A percentile compares a stretch with the other conserved stretches of the same genome.
Evolutionary conservation across 305 asterid species (phyloP).

Genomic region (Solanum hybrid): DNA sequence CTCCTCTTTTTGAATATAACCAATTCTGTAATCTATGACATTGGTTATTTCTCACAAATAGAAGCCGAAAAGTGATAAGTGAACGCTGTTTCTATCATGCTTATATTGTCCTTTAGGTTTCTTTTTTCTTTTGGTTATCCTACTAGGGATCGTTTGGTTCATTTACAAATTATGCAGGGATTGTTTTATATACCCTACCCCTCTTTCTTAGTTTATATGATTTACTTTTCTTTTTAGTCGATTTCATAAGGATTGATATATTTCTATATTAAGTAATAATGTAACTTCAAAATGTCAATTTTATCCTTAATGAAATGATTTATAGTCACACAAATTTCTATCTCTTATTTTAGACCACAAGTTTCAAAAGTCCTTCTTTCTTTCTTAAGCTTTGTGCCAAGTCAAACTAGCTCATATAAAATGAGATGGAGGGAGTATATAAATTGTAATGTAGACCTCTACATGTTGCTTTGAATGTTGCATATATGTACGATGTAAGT

Average conservation of each 20-base stretch:
- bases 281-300: background rate
- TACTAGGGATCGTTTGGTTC: background rate
- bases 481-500: background rate
- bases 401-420: background rate
- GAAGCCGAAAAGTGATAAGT: background rate
- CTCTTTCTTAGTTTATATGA: background rate
- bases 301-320: too few species aligned
- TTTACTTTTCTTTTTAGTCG: background rate
- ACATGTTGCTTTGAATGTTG: background rate
- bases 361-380: background rate
- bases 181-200: background rate
- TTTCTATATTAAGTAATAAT: too few species aligned
- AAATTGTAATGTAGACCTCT: background rate
- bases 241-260: background rate
- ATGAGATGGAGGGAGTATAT: background rate
- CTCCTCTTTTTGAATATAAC: background rate
- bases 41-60: background rate
- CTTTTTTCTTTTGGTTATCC: background rate
- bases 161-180: background rate
- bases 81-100: background rate
- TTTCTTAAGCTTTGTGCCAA: background rate
- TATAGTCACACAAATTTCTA: background rate
- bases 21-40: background rate
- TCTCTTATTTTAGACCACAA: background rate
- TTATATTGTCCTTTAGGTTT: background rate